Evolutionary conservation across 129 eudicot species (phyloP).

Genomic region (Chrysanthemum lavandulifolium): DNA sequence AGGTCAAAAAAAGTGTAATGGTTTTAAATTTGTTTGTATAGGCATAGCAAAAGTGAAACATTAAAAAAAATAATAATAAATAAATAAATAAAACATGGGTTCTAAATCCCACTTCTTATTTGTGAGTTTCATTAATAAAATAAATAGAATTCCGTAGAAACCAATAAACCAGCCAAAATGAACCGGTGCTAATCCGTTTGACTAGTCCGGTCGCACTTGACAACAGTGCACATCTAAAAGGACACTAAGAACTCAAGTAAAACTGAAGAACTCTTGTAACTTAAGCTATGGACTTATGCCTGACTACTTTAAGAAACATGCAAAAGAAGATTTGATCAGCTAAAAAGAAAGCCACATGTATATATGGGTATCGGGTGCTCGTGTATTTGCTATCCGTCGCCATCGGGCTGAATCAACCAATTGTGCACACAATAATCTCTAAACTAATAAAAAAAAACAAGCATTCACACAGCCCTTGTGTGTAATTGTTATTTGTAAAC

Average conservation of each 20-base stretch:
- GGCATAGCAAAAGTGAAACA: no score
- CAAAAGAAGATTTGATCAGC: slow-evolving; percentile 26
- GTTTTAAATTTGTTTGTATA: no score
- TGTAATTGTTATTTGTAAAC: not conserved
- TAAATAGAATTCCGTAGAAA: no score
- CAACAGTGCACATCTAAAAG: not conserved
- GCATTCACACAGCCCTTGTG: not conserved
- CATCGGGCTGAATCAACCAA: not conserved
- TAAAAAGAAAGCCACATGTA: slow-evolving; percentile 3
- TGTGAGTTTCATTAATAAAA: no score
- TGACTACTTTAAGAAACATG: slow-evolving; percentile 26
- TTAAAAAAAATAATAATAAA: no score
- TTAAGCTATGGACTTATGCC: slow-evolving; percentile 22
- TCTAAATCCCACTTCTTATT: no score
- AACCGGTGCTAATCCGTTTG: no score
- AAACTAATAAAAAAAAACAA: not conserved
- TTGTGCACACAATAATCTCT: not conserved
- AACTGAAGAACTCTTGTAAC: slow-evolving; percentile 16
- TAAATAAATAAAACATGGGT: no score
- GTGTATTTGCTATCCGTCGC: not conserved
- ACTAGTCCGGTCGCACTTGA: no score
- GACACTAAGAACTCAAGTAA: not conserved
- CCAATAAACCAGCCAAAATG: no score
- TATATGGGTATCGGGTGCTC: slow-evolving; percentile 28
- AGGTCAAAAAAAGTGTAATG: no score